Percentiles rank a stretch among this genome's conserved stretches.
Evolutionary conservation across 495 filamentous ascomycete genomes (phyloP).

Genomic region (Penicillium pancosmium): DNA sequence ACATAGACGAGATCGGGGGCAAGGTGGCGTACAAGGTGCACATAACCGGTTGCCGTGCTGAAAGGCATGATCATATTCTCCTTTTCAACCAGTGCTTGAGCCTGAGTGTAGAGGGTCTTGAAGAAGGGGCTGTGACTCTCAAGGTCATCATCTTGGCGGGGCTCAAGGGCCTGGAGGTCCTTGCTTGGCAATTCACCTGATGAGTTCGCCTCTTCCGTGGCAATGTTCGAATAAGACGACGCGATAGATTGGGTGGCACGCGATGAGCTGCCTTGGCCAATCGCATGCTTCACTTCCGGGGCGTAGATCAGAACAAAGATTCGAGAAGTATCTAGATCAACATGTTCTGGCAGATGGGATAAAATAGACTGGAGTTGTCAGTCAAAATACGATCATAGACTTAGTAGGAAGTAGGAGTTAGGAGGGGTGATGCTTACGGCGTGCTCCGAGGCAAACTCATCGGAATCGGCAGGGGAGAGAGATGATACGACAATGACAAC

Average conservation of each 20-base stretch:
- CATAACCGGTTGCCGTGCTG: constrained; percentile 72
- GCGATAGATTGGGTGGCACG: constrained; percentile 64
- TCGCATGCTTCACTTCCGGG: constrained; percentile 70
- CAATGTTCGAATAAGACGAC: constrained; percentile 88
- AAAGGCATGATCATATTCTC: constrained; percentile 87
- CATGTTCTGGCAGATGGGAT: constrained; percentile 78
- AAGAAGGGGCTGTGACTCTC: constrained; percentile 58
- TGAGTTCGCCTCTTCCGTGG: constrained; percentile 70
- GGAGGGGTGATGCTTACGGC: constrained; percentile 61
- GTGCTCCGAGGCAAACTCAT: constrained; percentile 69
- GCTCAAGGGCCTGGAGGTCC: constrained; percentile 51
- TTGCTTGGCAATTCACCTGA: constrained; percentile 65
- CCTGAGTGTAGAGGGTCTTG: constrained; percentile 75
- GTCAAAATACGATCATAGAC: constrained; percentile 7
- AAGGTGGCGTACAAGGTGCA: constrained; percentile 83
- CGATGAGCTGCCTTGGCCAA: constrained; percentile 39
- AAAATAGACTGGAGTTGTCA: constrained; percentile 71
- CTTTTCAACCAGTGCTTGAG: constrained; percentile 74
- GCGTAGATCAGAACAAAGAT: constrained; percentile 89
- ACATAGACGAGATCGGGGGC: constrained; percentile 83
- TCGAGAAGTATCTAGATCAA: constrained; percentile 66
- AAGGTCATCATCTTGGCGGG: constrained; percentile 39
- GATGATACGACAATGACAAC: constrained; percentile 86
- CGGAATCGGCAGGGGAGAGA: constrained; percentile 56
- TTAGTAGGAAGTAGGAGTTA: background rate